Evolutionary conservation across 164 flowering plant genomes (phyloP), one percentile per base, ranked within the genome.

Genomic region (Vitis rupestris): DNA sequence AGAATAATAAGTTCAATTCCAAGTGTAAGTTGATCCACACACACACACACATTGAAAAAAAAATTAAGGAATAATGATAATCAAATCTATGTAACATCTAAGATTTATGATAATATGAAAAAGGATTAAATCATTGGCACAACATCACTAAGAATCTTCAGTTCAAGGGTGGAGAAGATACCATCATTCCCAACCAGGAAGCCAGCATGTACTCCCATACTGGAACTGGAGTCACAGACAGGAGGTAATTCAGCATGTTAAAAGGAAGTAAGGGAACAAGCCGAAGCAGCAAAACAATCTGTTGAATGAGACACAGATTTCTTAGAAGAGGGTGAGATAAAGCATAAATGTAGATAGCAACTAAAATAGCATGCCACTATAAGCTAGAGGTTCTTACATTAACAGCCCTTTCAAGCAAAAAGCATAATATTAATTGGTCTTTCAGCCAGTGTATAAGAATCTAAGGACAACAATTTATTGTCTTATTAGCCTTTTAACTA

Each of bases 171-270:
- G 62, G 50, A 65, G 68, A 44, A 59, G 61, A 56, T 88, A 95
- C 99, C 98, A 93, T 91, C 99, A 95, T 95, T 73, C 99, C 99
- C 71, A 95, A 51, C 99, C 99, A 95, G 63, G 99, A 87, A 73
- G 99, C 96, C 78, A 93, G 72, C 88, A 90, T 85, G 87, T 95
- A 95, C 67, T 85, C 85, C 70, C 89, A 83, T 14, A 89, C 4
- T 12, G 85, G 61, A 64, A 95, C 84, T 66, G 99, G 97, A 64
- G 99, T 95, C 72, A 95, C 99, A 44, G 99, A 91, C 37, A 95
- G 75, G 65, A 95, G 98, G 83, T 95, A 95, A 82, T 95, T 95
- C 83, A 95, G 68, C 93, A 93, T 86, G 80, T 85, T 95, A 75
- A 95, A 95, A 63, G 99, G 99, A 69, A 95, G 93, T 50, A 95